Evolutionary conservation across 202 grass and related monocot genomes (phyloP), one percentile per base, ranked within the genome.

Genomic region (Carex arenaria): DNA sequence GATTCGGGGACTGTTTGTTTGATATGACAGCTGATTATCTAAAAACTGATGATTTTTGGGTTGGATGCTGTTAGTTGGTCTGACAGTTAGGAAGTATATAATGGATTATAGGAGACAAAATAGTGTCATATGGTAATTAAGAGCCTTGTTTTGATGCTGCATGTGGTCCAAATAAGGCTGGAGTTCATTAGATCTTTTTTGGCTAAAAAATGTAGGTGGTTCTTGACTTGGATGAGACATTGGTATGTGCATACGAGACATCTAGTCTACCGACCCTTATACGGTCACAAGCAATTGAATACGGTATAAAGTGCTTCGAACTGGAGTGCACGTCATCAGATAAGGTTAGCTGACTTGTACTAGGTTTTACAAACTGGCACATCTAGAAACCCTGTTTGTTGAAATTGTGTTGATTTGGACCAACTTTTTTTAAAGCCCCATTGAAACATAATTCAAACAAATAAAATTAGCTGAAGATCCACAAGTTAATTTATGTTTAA

Each of bases 221-320:
- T 72, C 93, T 99, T 80, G 96, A 99, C 76, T 87, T 99, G 89
- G 96, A 99, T 45, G 93, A 99, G 87, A 99, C 96, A 84, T 89
- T 99, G 90, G 91, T 99, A 80, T 99, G 93, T 83, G 93, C 96
- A 3, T 99, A 99, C 72, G 96, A 99, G 31, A 90, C 96, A 61
- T 96, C 93, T 82, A 89, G 88, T 69, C 89, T 99, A 79, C 96
- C 96, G 56, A 49, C 87, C 80, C 85, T 92, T 85, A 86, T 96
- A 82, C 89, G 88, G 62, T 86, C 84, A 18, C 96, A 92, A 79
- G 96, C 96, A 72, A 88, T 99, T 86, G 91, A 99, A 88, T 88
- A 83, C 14, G 96, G 93, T 90, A 67, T 99, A 67, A 91, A 89
- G 82, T 99, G 93, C 78, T 99, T 99, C 82, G 96, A 99, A 67